Evolutionary conservation across 306 rosid species (phyloP).

Genomic region (Castanopsis chinensis): DNA sequence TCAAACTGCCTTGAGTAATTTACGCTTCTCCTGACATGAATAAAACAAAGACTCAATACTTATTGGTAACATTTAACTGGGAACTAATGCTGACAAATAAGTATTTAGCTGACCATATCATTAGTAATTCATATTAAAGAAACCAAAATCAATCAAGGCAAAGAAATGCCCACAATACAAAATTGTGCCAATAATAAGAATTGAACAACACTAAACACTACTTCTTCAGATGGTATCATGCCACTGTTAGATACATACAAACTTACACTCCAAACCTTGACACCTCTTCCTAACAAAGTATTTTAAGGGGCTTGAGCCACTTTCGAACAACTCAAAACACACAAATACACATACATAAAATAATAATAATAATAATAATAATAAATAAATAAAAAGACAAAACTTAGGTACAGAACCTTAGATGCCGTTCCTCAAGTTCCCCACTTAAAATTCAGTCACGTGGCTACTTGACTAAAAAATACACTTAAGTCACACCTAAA

Average conservation of each 20-base stretch:
- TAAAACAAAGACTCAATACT: neutral
- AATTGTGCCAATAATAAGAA: neutral
- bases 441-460: no score
- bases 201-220: neutral
- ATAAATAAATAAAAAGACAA: no score
- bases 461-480: no score
- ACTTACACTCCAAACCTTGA: neutral
- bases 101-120: neutral
- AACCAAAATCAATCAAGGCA: neutral
- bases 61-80: neutral
- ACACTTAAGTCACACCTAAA: no score
- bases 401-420: no score
- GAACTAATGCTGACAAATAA: neutral
- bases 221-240: neutral
- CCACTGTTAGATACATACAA: neutral
- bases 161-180: neutral
- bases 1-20: neutral
- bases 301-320: no score
- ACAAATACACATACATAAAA: no score
- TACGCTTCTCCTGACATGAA: neutral
- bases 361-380: no score
- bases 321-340: no score
- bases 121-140: neutral
- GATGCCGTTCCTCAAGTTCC: no score
- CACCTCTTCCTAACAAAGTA: neutral